These are phyloP conservation scores for Ophiostoma piceae DNA, from an alignment of 2,329 filamentous ascomycete genomes.

Conservation along the genomic window DNA sequence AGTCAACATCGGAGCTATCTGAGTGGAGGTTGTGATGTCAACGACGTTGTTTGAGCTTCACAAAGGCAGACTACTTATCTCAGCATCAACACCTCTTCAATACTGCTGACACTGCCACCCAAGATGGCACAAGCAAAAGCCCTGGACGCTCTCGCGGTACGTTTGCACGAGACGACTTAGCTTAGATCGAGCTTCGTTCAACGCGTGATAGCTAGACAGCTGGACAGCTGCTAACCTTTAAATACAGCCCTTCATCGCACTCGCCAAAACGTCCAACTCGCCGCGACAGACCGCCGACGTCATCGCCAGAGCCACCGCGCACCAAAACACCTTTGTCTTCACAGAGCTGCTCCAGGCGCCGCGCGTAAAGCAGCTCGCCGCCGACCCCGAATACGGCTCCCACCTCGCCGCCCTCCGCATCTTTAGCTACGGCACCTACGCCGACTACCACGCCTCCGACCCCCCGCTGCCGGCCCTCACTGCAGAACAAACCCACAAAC, in stretches of 20 bases:
- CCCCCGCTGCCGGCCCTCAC: constrained; percentile 62
- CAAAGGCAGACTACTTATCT: background rate
- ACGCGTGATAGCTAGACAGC: background rate
- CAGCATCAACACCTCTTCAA: background rate
- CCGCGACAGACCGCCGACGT: constrained; percentile 81
- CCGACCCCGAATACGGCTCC: constrained; percentile 52
- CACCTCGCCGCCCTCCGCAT: constrained; percentile 72
- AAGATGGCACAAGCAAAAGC: constrained; percentile 74
- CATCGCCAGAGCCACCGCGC: constrained; percentile 81
- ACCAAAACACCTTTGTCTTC: constrained; percentile 86
- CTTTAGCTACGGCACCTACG: constrained; percentile 89
- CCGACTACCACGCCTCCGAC: constrained; percentile 52
- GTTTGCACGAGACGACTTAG: constrained; percentile 17
- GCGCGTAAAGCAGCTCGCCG: constrained; percentile 67
- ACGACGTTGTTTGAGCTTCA: background rate
- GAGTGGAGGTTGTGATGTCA: background rate
- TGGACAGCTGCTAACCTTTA: background rate
- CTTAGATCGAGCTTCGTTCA: background rate
- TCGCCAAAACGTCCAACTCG: constrained; percentile 79
- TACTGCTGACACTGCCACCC: too few species aligned
- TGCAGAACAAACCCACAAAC: constrained; percentile 70
- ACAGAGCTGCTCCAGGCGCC: constrained; percentile 81
- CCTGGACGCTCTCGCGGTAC: constrained; percentile 58
- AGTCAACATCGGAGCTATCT: constrained; percentile 5
- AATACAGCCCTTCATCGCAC: constrained; percentile 75